Conservation (phyloP, 305 asterid genomes). For the Withania somnifera region DNA sequence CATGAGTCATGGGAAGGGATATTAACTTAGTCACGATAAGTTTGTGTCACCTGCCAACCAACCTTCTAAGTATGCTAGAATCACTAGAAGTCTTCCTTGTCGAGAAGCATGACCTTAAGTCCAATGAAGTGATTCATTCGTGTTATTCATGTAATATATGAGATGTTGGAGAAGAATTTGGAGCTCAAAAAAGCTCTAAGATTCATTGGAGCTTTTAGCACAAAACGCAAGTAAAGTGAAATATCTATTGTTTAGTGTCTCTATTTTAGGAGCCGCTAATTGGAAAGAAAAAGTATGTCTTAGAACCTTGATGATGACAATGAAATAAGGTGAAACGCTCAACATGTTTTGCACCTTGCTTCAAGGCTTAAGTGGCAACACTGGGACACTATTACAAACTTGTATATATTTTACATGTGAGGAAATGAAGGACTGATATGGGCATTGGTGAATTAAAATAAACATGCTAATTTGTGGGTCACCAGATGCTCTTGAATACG, state of each 20-base stretch:
- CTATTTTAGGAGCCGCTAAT: too few relatives aligned
- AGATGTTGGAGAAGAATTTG: neutral
- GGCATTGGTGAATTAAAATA: neutral
- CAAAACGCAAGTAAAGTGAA: too few relatives aligned
- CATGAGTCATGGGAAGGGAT: too few relatives aligned
- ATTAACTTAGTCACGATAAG: neutral
- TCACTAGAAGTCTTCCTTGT: neutral
- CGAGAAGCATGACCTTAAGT: neutral
- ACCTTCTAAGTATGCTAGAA: neutral
- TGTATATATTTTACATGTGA: neutral
- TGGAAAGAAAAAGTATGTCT: too few relatives aligned
- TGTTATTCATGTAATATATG: neutral
- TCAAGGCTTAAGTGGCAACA: too few relatives aligned
- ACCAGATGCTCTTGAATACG: neutral
- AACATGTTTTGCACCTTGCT: too few relatives aligned
- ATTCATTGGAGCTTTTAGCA: too few relatives aligned
- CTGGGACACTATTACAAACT: neutral
- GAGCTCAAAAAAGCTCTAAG: too few relatives aligned
- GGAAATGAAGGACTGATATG: neutral
- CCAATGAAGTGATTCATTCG: neutral
- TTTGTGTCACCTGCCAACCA: neutral
- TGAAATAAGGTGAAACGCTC: too few relatives aligned
- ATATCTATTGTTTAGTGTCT: too few relatives aligned
- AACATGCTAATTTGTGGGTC: neutral
- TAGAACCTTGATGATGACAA: too few relatives aligned